Conservation (phyloP, 305 asterid species). For the Fraxinus angustifolia region DNA sequence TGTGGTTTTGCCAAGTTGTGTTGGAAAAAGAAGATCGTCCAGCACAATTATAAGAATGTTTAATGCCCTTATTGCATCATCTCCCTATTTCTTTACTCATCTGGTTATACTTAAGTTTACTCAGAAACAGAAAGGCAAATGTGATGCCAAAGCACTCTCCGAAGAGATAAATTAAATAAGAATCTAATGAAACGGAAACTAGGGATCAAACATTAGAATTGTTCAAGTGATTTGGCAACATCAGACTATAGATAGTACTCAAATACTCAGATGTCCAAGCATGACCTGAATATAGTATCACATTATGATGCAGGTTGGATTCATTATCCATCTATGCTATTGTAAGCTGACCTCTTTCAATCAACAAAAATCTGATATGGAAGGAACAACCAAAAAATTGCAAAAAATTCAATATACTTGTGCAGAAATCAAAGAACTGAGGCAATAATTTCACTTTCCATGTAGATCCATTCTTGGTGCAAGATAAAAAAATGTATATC, state of each 20-base stretch:
- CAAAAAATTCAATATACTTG: neutral
- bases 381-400: neutral
- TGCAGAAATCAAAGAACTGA: neutral
- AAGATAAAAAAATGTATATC: neutral
- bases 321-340: neutral
- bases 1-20: neutral
- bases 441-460: neutral
- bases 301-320: neutral
- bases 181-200: neutral
- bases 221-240: neutral
- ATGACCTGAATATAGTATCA: neutral
- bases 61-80: neutral
- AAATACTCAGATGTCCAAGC: neutral
- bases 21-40: neutral
- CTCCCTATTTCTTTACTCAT: neutral
- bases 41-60: neutral
- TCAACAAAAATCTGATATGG: neutral
- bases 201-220: neutral
- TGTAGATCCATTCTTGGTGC: slow-evolving; percentile 3
- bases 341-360: neutral
- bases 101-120: neutral
- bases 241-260: neutral
- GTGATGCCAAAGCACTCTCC: neutral
- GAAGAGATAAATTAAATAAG: neutral
- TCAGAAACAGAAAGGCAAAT: neutral